These are phyloP conservation scores for Plectosphaerella cucumerina DNA, from an alignment of 2,329 filamentous ascomycete genomes.

Conservation along the genomic window DNA sequence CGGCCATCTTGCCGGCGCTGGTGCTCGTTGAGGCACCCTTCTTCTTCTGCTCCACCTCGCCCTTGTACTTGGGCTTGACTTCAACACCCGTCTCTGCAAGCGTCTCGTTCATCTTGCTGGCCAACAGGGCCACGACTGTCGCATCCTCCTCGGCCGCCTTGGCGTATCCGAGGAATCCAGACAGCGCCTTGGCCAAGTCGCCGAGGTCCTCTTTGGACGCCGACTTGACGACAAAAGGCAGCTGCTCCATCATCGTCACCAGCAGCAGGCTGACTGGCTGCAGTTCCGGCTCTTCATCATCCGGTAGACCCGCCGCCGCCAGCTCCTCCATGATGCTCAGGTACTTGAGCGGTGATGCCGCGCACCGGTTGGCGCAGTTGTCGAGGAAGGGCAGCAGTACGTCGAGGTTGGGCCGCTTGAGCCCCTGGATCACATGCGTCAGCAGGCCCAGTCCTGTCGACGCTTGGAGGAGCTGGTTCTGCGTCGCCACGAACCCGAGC, in stretches of 20 bases:
- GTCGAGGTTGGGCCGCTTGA: constrained; percentile 27
- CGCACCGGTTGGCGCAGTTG: constrained; percentile 74
- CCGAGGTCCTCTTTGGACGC: constrained; percentile 36
- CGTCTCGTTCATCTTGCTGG: constrained; percentile 24
- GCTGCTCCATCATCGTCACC: constrained; percentile 71
- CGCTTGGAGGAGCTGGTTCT: constrained; percentile 62
- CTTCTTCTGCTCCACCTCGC: background rate
- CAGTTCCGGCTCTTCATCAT: constrained; percentile 4
- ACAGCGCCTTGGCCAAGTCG: constrained; percentile 54
- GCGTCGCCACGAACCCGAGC: constrained; percentile 56
- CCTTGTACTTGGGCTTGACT: constrained; percentile 2
- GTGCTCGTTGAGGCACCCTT: background rate
- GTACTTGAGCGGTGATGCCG: constrained; percentile 76
- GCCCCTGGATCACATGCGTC: constrained; percentile 31
- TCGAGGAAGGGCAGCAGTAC: constrained; percentile 70
- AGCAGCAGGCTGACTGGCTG: constrained; percentile 57
- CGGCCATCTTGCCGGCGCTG: background rate
- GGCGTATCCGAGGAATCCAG: constrained; percentile 50
- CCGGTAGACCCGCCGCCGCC: constrained; percentile 27
- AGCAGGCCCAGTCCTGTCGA: constrained; percentile 44
- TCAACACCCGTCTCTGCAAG: constrained; percentile 17
- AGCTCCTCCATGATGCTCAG: constrained; percentile 63
- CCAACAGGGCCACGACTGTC: constrained; percentile 19
- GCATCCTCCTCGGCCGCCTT: constrained; percentile 44
- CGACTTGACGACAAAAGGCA: constrained; percentile 61